A percentile compares a stretch with the other conserved stretches of the same genome.
phyloP scores from a whole-genome alignment of 2,329 filamentous ascomycete species.

The Plectosphaerella cucumerina region DNA sequence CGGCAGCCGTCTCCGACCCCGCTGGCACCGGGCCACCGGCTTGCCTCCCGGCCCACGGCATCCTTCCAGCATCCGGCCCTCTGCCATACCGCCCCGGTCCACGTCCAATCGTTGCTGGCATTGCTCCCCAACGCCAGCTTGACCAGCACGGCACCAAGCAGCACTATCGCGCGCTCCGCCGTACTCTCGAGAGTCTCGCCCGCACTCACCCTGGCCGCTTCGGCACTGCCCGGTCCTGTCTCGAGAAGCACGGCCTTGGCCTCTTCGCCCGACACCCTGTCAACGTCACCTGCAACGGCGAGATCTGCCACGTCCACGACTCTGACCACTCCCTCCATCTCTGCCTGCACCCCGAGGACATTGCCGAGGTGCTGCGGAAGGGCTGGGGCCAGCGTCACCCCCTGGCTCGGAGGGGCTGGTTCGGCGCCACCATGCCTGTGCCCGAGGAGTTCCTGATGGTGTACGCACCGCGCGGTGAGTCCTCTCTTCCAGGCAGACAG shows the following conservation, averaged over 20 bases:
- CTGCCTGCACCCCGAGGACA: constrained; percentile 75
- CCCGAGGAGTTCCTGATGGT: constrained; percentile 75
- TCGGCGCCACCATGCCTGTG: constrained; percentile 60
- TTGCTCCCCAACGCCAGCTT: constrained; percentile 77
- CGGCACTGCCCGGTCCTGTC: constrained; percentile 65
- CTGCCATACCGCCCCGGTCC: constrained; percentile 60
- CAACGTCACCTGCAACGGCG: constrained; percentile 71
- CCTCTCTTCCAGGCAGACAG: not conserved
- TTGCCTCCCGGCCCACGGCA: constrained; percentile 48
- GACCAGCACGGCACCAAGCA: constrained; percentile 56
- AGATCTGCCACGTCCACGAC: constrained; percentile 76
- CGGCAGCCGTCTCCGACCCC: constrained; percentile 7
- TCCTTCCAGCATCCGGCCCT: constrained; percentile 40
- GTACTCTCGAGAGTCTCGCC: constrained; percentile 48
- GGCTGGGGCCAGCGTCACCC: constrained; percentile 76
- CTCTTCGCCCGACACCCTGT: constrained; percentile 65
- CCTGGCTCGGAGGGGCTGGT: constrained; percentile 61
- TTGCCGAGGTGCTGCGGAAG: constrained; percentile 63
- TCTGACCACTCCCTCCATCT: constrained; percentile 75
- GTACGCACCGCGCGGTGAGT: constrained; percentile 66
- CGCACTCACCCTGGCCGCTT: constrained; percentile 40
- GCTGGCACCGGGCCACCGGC: no score
- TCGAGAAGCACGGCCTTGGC: constrained; percentile 78
- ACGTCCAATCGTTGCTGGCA: constrained; percentile 66
- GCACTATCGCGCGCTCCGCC: constrained; percentile 52